Evolutionary conservation across 345 rosid genomes (phyloP).

Genomic region (Anacardium occidentale): DNA sequence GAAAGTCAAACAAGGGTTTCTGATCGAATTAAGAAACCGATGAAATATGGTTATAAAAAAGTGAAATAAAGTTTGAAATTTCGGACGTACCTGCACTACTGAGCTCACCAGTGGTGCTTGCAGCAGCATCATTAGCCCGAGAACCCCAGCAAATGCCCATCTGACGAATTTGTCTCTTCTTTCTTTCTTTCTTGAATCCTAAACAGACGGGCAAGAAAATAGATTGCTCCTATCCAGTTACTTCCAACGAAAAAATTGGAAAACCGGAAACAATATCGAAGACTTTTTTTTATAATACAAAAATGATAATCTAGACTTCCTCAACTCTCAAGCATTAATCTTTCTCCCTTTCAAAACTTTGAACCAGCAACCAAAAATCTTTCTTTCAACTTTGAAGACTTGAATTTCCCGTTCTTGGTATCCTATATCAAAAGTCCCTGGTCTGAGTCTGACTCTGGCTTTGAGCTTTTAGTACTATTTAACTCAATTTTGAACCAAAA

Average conservation of each 20-base stretch:
- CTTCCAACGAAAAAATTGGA: neutral
- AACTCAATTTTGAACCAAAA: too few species aligned
- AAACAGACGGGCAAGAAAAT: neutral
- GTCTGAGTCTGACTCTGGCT: neutral
- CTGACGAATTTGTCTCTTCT: constrained; percentile 5
- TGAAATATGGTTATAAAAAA: neutral
- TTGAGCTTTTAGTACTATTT: neutral
- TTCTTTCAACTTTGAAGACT: neutral
- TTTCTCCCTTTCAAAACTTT: constrained; percentile 4
- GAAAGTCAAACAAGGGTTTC: too few species aligned
- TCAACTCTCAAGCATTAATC: neutral
- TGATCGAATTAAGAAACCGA: too few species aligned
- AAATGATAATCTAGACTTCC: neutral
- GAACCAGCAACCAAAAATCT: too few species aligned
- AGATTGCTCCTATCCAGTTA: neutral
- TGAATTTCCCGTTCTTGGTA: neutral
- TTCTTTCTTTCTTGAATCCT: neutral
- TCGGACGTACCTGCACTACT: constrained; percentile 47
- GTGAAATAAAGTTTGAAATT: too few species aligned
- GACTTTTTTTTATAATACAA: neutral
- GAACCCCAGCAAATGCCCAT: constrained; percentile 79
- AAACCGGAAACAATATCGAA: neutral
- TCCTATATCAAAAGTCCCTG: neutral
- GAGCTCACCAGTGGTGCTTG: constrained; percentile 51
- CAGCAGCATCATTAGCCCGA: constrained; percentile 41